Evolutionary conservation across 2,329 filamentous ascomycete species (phyloP).

Genomic region (Fusarium goolgardi): DNA sequence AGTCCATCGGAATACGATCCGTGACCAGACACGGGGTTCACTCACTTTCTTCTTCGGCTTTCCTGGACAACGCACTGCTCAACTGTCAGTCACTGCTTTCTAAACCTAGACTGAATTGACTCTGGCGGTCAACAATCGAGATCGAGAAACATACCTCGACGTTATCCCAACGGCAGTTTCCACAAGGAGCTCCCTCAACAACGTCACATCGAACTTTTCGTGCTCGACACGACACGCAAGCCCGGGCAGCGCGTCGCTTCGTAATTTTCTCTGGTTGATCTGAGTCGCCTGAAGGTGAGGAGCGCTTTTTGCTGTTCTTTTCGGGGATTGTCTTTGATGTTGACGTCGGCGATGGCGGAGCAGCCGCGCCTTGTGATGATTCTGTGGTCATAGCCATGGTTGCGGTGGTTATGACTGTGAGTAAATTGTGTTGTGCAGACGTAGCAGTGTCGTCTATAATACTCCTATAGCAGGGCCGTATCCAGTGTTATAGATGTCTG

Average conservation of each 20-base stretch:
- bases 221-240: constrained; percentile 87
- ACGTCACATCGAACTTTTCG: constrained; percentile 96
- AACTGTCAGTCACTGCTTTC: constrained; percentile 32
- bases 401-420: constrained; percentile 12
- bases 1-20: constrained; percentile 23
- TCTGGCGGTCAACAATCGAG: constrained; percentile 12
- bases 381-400: constrained; percentile 41
- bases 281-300: constrained; percentile 47
- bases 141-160: constrained; percentile 63
- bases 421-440: background rate
- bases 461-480: background rate
- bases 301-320: constrained; percentile 52
- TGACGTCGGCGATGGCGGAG: constrained; percentile 48
- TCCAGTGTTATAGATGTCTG: background rate
- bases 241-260: constrained; percentile 90
- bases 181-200: constrained; percentile 87
- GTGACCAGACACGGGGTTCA: constrained; percentile 45
- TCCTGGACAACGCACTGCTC: constrained; percentile 75
- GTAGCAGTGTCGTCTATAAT: background rate
- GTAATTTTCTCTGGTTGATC: constrained; percentile 60
- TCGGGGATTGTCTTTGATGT: constrained; percentile 47
- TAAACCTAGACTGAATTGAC: constrained; percentile 22
- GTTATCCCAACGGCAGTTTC: constrained; percentile 85
- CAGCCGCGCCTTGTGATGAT: constrained; percentile 42
- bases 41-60: constrained; percentile 87